Percentiles rank a stretch among this genome's conserved stretches.
Evolutionary conservation across 768 basidiomycete genomes (phyloP).

Genomic region (Rhizopogon rudus): DNA sequence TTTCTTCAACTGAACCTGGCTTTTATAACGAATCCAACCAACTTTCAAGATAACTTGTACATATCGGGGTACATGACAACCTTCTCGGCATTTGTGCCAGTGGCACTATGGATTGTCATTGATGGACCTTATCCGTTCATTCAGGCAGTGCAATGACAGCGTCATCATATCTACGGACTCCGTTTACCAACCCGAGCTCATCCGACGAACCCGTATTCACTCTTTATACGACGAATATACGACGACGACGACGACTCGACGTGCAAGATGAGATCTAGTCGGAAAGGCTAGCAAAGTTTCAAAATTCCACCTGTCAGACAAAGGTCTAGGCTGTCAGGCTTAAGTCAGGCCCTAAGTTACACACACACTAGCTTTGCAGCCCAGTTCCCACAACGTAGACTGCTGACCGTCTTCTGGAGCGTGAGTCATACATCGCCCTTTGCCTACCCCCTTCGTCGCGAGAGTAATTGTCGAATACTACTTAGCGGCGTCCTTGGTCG

Average conservation of each 20-base stretch:
- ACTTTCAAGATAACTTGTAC: conserved; percentile 19
- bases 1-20: conserved; percentile 11
- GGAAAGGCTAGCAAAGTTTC: too few species aligned
- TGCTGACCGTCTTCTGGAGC: neutral
- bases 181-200: too few species aligned
- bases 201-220: neutral
- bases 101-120: neutral
- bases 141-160: neutral
- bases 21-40: conserved; percentile 23
- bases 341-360: neutral
- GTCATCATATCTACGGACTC: too few species aligned
- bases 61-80: conserved; percentile 19
- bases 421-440: too few species aligned
- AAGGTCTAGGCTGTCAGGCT: neutral
- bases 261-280: too few species aligned
- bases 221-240: neutral
- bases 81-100: conserved; percentile 4
- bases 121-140: conserved; percentile 1
- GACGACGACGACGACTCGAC: too few species aligned
- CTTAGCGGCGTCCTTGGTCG: too few species aligned
- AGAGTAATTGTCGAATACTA: too few species aligned
- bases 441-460: too few species aligned
- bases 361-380: neutral
- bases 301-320: neutral
- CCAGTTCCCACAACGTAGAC: neutral